These are phyloP conservation scores for Kodamaea sp. DNA, from an alignment of 1,139 yeast species.

Conservation along the genomic window DNA sequence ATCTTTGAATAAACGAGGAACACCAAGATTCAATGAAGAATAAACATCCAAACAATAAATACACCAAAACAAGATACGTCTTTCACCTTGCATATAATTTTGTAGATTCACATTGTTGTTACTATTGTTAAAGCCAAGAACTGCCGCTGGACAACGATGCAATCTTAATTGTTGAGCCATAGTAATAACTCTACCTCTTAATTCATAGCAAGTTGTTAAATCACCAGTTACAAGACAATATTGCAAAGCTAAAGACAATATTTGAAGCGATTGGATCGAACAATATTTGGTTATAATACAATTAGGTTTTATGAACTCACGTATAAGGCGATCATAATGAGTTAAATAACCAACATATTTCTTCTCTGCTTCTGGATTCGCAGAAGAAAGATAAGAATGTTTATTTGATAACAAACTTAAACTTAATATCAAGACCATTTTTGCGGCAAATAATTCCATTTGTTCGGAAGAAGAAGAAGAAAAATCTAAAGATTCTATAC, in stretches of 20 bases:
- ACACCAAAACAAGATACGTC: conserved; percentile 83
- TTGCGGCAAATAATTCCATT: conserved; percentile 59
- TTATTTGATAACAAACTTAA: conserved; percentile 52
- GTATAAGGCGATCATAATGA: conserved; percentile 51
- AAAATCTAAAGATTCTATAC: conserved; percentile 8
- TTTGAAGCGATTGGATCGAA: conserved; percentile 67
- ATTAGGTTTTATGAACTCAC: conserved; percentile 50
- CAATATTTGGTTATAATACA: conserved; percentile 54
- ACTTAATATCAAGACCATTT: conserved; percentile 54
- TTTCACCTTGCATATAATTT: conserved; percentile 67
- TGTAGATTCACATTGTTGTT: conserved; percentile 48
- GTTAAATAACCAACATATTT: conserved; percentile 27
- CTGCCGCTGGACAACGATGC: conserved; percentile 86
- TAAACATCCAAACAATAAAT: conserved; percentile 75
- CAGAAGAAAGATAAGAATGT: conserved; percentile 19
- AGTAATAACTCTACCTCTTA: conserved; percentile 71
- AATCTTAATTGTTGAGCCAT: conserved; percentile 85
- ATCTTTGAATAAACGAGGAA: conserved; percentile 75
- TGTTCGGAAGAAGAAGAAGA: conserved; percentile 23
- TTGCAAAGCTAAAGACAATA: conserved; percentile 62
- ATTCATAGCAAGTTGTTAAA: conserved; percentile 66
- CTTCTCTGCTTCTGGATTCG: conserved; percentile 13
- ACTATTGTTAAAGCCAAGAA: conserved; percentile 46
- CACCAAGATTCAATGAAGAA: conserved; percentile 73
- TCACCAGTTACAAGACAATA: conserved; percentile 76